phyloP scores from a whole-genome alignment of 352 stramenopile species.

The Hyaloperonospora arabidopsidis region DNA sequence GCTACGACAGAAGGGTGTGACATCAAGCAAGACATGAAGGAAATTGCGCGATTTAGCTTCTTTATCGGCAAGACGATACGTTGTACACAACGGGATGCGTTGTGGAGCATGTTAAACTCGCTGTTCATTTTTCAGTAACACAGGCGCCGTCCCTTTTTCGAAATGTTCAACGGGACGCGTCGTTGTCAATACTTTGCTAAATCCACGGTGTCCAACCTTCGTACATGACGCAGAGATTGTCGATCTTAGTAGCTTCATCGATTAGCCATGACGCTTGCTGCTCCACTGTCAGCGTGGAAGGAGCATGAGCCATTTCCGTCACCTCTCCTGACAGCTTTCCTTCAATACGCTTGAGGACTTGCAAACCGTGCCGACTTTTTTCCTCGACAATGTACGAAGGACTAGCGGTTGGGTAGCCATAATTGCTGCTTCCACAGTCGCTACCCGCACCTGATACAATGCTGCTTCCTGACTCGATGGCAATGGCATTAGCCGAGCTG shows the following conservation, averaged over 20 bases:
- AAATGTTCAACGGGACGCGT: no score
- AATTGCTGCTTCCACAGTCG: conserved; percentile 10
- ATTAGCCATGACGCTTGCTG: conserved; percentile 80
- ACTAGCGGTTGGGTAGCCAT: conserved; percentile 1
- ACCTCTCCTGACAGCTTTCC: conserved; percentile 60
- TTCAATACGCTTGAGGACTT: conserved; percentile 66
- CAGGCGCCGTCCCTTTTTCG: not conserved
- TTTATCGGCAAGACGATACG: conserved; percentile 25
- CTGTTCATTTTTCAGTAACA: conserved; percentile 7
- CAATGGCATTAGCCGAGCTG: conserved; percentile 1
- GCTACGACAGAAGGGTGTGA: conserved; percentile 17
- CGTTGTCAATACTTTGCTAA: conserved; percentile 15
- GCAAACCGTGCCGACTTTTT: conserved; percentile 51
- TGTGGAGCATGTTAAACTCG: conserved; percentile 11
- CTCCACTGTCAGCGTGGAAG: conserved; percentile 42
- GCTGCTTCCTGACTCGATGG: conserved; percentile 11
- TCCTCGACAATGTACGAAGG: conserved; percentile 9
- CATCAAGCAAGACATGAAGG: conserved; percentile 15
- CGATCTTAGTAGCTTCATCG: conserved; percentile 57
- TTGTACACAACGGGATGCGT: no score
- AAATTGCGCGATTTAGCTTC: conserved; percentile 5
- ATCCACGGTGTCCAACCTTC: conserved; percentile 87
- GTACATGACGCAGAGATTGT: conserved; percentile 86
- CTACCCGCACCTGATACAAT: conserved; percentile 9
- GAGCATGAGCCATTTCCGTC: conserved; percentile 25